Conservation (phyloP, 345 rosid species). For the rapeseed (Brassica napus) region DNA sequence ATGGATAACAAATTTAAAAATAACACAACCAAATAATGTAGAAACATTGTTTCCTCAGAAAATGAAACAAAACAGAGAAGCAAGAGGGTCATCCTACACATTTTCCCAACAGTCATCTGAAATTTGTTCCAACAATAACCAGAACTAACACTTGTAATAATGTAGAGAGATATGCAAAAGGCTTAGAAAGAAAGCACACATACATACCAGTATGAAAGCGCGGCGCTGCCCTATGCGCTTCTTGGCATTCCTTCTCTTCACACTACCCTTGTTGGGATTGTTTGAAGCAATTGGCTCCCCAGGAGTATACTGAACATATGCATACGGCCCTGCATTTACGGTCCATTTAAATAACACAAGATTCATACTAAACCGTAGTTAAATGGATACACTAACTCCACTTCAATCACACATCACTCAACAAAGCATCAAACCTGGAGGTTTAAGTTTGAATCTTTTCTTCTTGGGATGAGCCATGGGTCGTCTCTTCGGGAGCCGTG, state of each 20-base stretch:
- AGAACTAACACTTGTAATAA: neutral
- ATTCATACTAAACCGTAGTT: conserved; percentile 7
- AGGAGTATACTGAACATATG: conserved; percentile 71
- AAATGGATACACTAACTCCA: conserved; percentile 2
- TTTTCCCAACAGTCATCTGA: neutral
- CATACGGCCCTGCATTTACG: conserved; percentile 70
- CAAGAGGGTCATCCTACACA: neutral
- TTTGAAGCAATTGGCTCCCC: conserved; percentile 75
- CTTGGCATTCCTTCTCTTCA: conserved; percentile 76
- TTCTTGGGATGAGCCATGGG: conserved; percentile 73
- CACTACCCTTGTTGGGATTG: conserved; percentile 80
- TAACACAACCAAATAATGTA: neutral
- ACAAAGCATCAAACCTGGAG: conserved; percentile 57
- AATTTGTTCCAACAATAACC: neutral
- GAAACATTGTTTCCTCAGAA: neutral
- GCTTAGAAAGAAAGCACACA: conserved; percentile 13
- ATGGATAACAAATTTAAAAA: too few relatives aligned
- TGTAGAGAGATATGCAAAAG: neutral
- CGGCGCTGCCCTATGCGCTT: conserved; percentile 66
- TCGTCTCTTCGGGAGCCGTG: conserved; percentile 73
- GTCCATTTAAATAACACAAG: neutral
- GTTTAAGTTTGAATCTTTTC: conserved; percentile 70
- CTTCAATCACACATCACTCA: conserved; percentile 2
- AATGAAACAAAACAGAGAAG: conserved; percentile 14
- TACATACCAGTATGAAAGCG: conserved; percentile 64